Evolutionary conservation across 805 yeast species (phyloP).

Genomic region (Priceomyces melissophilus): DNA sequence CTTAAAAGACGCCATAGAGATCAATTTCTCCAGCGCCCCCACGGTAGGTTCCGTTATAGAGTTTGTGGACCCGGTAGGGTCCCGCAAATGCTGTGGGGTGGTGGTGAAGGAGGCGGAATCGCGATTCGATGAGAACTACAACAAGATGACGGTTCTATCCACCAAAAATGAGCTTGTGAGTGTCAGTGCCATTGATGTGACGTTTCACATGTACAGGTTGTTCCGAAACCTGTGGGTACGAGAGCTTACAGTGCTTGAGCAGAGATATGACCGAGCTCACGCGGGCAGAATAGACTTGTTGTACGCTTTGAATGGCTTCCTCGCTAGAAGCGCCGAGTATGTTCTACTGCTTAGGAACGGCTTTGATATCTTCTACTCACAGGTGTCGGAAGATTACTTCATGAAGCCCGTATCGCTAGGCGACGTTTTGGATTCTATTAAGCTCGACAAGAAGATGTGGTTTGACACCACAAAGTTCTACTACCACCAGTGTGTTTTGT

Average conservation of each 20-base stretch:
- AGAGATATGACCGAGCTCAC: constrained; percentile 18
- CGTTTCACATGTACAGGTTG: constrained; percentile 27
- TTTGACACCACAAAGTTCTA: constrained; percentile 14
- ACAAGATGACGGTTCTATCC: constrained; percentile 30
- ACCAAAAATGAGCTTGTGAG: constrained; percentile 24
- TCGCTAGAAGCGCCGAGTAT: constrained; percentile 14
- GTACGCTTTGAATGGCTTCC: constrained; percentile 22
- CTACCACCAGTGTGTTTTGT: constrained; percentile 26
- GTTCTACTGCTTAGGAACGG: constrained; percentile 10
- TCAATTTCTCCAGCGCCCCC: constrained; percentile 13
- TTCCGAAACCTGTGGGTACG: constrained; percentile 18
- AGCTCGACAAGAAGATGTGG: constrained; percentile 11
- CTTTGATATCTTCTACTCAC: constrained; percentile 22
- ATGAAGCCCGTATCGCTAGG: constrained; percentile 14
- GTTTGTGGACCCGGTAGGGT: constrained; percentile 16
- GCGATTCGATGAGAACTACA: constrained; percentile 30
- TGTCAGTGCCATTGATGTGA: constrained; percentile 27
- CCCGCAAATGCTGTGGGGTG: constrained; percentile 27
- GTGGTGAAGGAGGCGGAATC: constrained; percentile 31
- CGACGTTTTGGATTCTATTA: constrained; percentile 13
- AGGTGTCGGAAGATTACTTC: constrained; percentile 12
- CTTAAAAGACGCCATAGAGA: constrained; percentile 3
- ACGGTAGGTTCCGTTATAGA: constrained; percentile 40
- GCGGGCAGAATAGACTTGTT: constrained; percentile 17
- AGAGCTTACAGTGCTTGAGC: constrained; percentile 14